A percentile compares a stretch with the other conserved stretches of the same genome.
Evolutionary conservation across 202 grass and related monocot genomes (phyloP).

Genomic region (Brachypodium distachyon): DNA sequence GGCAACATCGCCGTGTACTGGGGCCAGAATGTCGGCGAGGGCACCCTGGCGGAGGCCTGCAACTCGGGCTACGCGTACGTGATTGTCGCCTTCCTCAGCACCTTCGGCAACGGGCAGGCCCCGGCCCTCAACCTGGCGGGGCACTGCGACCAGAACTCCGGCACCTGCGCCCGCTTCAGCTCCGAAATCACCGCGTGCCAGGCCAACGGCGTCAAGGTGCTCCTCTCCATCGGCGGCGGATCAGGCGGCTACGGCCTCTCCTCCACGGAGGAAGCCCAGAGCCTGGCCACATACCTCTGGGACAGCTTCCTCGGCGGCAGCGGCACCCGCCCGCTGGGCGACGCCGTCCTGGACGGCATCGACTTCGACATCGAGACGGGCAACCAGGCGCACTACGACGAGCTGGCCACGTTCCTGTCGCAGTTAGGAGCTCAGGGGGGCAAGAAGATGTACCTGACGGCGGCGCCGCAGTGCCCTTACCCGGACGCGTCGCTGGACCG

Average conservation of each 20-base stretch:
- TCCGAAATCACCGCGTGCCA: slow-evolving; percentile 45
- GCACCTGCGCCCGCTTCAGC: slow-evolving; percentile 31
- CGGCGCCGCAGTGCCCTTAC: slow-evolving; percentile 64
- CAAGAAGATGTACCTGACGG: slow-evolving; percentile 34
- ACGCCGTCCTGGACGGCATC: slow-evolving; percentile 60
- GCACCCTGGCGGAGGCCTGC: slow-evolving; percentile 45
- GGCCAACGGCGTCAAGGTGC: slow-evolving; percentile 36
- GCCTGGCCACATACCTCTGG: slow-evolving; percentile 62
- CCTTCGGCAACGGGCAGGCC: slow-evolving; percentile 53
- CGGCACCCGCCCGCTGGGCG: slow-evolving; percentile 38
- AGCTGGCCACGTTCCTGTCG: slow-evolving; percentile 36
- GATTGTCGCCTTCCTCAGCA: slow-evolving; percentile 46
- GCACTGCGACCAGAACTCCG: slow-evolving; percentile 33
- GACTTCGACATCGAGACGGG: slow-evolving; percentile 72
- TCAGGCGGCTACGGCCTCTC: slow-evolving; percentile 39
- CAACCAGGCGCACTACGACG: slow-evolving; percentile 31
- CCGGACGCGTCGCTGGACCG: slow-evolving; percentile 42
- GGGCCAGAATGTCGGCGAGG: slow-evolving; percentile 63
- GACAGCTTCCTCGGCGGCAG: slow-evolving; percentile 48
- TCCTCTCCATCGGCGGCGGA: slow-evolving; percentile 62
- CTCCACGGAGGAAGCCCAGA: slow-evolving; percentile 46
- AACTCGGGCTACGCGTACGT: slow-evolving; percentile 52
- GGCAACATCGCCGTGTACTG: slow-evolving; percentile 65
- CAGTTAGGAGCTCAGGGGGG: background rate
- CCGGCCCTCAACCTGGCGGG: slow-evolving; percentile 66